Evolutionary conservation across 1,284 basidiomycete genomes (phyloP), one percentile per base, ranked within the genome.

Genomic region (Ceratorhiza oryzae-sativae): DNA sequence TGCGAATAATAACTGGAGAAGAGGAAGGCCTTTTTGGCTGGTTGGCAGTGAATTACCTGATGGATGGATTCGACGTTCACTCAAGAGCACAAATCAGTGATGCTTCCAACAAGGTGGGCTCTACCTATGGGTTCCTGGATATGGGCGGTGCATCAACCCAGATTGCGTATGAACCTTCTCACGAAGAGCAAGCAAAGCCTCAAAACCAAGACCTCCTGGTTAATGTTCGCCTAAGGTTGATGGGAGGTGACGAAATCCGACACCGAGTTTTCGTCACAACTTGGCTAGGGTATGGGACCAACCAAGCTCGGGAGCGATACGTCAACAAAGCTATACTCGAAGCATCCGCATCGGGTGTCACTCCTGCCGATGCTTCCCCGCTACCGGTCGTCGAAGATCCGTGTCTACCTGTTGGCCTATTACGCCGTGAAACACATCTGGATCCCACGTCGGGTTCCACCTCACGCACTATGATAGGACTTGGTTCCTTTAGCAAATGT

Each of bases 111-210:
- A 23, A 23, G 49, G 83, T 85, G 75, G 84, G 83, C 72, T 93
- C 93, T 39, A 98, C 97, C 2, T 98, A 94, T 77, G 97, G 97
- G 3, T 99, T 99, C 81, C 84, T 99, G 74, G 97, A 99, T 80
- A 99, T 99, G 97, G 97, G 97, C 70, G 97, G 97, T 42, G 97
- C 97, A 23, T 97, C 95, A 34, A 98, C 97, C 9, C 97, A 99
- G 81, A 97, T 99, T 75, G 97, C 97, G 1, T 99, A 99, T 78
- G 95, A 95, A 79, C 91, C 90, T 5, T 86, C 86, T 67, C 82
- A 80, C 51, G 84, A 84, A 20, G 48, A 71, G 34, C 59, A 61
- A n/a, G 36, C 23, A 15, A 79, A 81, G 74, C 77, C 73, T 32
- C 79, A 76, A 60, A 76, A 80, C 56, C 75, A 85, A 30, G 85